Evolutionary conservation across 2,329 filamentous ascomycete genomes (phyloP).

Genomic region (Trichoderma semiorbis): DNA sequence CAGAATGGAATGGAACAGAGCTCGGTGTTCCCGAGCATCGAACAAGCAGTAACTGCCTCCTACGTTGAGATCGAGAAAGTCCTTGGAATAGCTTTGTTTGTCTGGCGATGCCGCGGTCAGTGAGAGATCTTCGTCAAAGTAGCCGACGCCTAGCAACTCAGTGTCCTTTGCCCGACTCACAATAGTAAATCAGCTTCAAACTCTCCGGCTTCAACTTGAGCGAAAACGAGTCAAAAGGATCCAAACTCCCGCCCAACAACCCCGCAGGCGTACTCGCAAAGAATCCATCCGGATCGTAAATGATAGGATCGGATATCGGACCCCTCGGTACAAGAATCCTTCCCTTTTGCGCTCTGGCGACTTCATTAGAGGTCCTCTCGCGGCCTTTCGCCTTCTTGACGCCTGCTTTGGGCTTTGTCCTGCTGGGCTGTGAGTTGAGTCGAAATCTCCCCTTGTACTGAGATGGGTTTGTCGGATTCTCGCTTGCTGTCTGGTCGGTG

Average conservation of each 20-base stretch:
- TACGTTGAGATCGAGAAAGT: conserved; percentile 2
- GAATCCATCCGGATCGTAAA: background rate
- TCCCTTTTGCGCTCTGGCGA: background rate
- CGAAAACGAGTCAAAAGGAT: background rate
- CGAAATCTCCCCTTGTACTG: conserved; percentile 13
- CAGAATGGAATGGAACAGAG: conserved; percentile 7
- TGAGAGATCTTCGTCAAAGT: background rate
- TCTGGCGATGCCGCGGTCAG: background rate
- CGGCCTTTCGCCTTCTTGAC: background rate
- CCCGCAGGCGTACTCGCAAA: background rate
- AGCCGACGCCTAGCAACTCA: background rate
- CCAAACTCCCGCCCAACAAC: background rate
- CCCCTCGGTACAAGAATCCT: background rate
- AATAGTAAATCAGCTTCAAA: conserved; percentile 3
- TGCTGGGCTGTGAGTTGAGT: background rate
- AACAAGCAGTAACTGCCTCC: background rate
- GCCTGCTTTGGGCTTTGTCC: background rate
- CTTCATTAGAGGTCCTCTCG: background rate
- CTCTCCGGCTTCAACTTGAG: background rate
- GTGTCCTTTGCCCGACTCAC: background rate
- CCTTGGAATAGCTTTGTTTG: background rate
- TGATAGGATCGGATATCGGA: background rate
- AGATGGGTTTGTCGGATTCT: background rate
- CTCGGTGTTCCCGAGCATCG: background rate
- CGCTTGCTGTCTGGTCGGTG: background rate